phyloP scores from a whole-genome alignment of 202 grass and related monocot species.

The Cymbopogon flexuosus region DNA sequence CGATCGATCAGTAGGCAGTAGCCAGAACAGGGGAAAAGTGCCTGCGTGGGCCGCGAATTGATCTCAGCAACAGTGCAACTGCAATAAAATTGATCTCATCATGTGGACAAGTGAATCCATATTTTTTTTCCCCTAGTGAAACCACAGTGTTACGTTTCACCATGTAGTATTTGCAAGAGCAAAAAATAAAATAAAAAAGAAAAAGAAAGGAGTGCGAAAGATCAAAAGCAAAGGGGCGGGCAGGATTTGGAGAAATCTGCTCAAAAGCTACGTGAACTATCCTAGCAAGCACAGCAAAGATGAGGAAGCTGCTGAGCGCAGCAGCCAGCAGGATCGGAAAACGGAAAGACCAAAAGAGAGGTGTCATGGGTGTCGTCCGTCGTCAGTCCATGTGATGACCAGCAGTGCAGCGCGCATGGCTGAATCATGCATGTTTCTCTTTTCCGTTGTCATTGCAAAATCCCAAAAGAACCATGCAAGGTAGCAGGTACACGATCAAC shows the following conservation, averaged over 20 bases:
- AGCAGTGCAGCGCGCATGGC: not conserved
- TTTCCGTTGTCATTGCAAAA: not conserved
- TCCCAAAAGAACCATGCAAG: not conserved
- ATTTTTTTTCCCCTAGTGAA: too few relatives aligned
- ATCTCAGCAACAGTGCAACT: too few relatives aligned
- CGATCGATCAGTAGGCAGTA: too few relatives aligned
- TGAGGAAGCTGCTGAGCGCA: not conserved
- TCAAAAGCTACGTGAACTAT: not conserved
- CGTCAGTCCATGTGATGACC: slow-evolving; percentile 28
- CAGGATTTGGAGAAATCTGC: not conserved
- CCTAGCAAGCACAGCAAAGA: not conserved
- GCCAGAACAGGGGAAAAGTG: too few relatives aligned
- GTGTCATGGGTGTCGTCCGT: not conserved
- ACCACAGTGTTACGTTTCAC: not conserved
- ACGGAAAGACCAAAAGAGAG: not conserved
- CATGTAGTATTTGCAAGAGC: not conserved
- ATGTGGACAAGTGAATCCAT: too few relatives aligned
- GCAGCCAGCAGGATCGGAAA: not conserved
- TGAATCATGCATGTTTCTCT: not conserved
- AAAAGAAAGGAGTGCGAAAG: not conserved
- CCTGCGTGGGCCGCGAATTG: too few relatives aligned
- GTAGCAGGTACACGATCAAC: not conserved
- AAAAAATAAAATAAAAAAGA: too few relatives aligned
- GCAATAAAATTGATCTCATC: too few relatives aligned
- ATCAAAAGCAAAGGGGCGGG: not conserved